Base-by-base conservation (phyloP, 1,139 yeast species). In the Candida pseudoviswanathii region DNA sequence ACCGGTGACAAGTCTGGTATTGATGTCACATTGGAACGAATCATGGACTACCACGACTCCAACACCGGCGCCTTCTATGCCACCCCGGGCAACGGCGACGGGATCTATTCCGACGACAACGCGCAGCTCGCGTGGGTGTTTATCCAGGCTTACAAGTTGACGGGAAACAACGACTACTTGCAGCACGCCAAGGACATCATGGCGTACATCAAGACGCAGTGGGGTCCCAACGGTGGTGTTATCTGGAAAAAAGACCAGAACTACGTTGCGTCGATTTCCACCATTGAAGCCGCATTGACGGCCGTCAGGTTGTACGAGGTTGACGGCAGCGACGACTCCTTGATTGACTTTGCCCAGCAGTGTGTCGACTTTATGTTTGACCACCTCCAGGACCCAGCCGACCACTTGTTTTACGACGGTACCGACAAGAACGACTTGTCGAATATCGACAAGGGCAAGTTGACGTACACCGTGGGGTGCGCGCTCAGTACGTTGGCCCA, bases 191-290 rank as follows among this genome's bases (percentile, higher is more conserved):
- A 55, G 27, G 51, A 52, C n/a, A 51, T 63, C 16, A 33, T 62
- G 21, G 25, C 43, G 3, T 50, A 52, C 24, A 40, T 60, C 5
- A 36, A 44, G 10, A 56, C 55, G 22, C 68, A 66, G 47, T 55
- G 58, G 54, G 55, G 52, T 32, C 40, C 53, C 1, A 49, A 56
- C 11, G 75, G 75, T 4, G 77, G 75, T 2, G 61, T 71, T 11
- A 54, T 57, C 5, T 71, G 77, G 77, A 46, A 57, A 43, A 56
- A 60, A 33, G 54, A 62, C 10, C 64, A 62, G 2, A 48, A 52
- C 27, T 71, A 71, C 54, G 57, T 71, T 27, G 70, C 76, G 1
- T 68, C 69, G 51, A 71, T 71, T 34, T 71, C 76, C 5, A 66
- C 66, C 4, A 53, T 63, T 5, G 77, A 71, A 53, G 63, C 68